Base-by-base conservation (phyloP, 345 rosid species). In the Hibiscus tridactylites region DNA sequence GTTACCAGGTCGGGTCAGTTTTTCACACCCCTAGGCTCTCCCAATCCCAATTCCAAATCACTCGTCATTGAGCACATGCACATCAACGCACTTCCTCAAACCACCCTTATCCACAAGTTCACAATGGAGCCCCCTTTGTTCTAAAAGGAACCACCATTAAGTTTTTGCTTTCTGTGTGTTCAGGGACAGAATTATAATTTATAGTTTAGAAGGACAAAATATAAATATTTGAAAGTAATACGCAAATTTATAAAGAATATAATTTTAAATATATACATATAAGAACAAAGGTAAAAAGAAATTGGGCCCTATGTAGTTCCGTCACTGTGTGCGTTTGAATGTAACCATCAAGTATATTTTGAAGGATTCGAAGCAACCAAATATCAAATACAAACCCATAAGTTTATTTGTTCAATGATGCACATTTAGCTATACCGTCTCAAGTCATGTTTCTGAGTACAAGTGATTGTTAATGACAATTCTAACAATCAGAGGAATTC, bases 401-500 rank as follows among this genome's bases (percentile, higher is more conserved):
- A n/a, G 59, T 47, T 67, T 12, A 29, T 50, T 66, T 58, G 33
- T n/a, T 47, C 59, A 50, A 50, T 49, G 52, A 58, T 61, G 24
- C 16, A 24, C 5, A 49, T 3, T 5, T 59, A 4, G 13, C 54
- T 15, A 28, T 15, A 59, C 44, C 65, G 15, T 35, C 42, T 39
- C 21, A n/a, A 17, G 15, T 83, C 78, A 80, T 65, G 78, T 80
- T 70, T 85, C 67, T 6, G 82, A 69, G 49, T 56, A 76, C 29
- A 71, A 73, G 46, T 75, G 58, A 26, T 75, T 9, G 46, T 68
- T 71, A 2, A 81, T 81, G 57, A 81, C 79, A 57, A 78, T 82
- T 78, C 81, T 66, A 59, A 82, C 84, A 6, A 78, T 72, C 74
- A 87, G 35, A 7, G 89, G 87, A 3, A 79, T 79, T 71, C 78